Percentiles rank a stretch among this genome's conserved stretches.
These are phyloP conservation scores for Dysphania ambrosioides DNA, from an alignment of 148 eudicot species.

Conservation along the genomic window DNA sequence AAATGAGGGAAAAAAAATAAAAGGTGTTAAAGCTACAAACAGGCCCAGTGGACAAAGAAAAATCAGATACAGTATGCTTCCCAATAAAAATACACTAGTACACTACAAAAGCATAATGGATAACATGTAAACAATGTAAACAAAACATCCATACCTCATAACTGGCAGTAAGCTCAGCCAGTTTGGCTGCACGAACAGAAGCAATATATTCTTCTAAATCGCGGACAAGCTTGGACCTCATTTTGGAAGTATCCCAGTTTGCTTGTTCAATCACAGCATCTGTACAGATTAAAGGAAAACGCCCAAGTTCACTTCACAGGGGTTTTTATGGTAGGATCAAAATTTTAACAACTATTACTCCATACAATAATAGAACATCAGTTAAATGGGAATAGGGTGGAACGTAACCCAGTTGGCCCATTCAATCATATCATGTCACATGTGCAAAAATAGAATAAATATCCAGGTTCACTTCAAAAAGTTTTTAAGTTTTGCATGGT, in stretches of 20 bases:
- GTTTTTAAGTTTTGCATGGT: not conserved
- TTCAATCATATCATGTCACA: conserved; percentile 51
- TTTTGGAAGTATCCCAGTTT: conserved; percentile 81
- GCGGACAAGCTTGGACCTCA: conserved; percentile 67
- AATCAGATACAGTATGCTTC: not conserved
- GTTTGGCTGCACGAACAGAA: conserved; percentile 70
- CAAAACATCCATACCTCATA: too few relatives aligned
- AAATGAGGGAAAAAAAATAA: not conserved
- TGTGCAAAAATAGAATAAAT: conserved; percentile 24
- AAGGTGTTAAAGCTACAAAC: not conserved
- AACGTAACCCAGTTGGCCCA: conserved; percentile 63
- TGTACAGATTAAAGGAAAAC: conserved; percentile 26
- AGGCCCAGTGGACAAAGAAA: not conserved
- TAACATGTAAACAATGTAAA: not conserved
- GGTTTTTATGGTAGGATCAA: not conserved
- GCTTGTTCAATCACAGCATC: conserved; percentile 73
- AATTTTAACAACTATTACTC: not conserved
- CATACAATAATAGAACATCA: not conserved
- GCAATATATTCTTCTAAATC: conserved; percentile 82
- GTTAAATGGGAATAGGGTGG: not conserved
- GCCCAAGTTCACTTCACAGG: not conserved
- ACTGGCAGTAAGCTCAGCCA: conserved; percentile 71
- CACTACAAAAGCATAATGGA: not conserved
- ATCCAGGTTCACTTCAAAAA: not conserved
- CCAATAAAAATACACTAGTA: not conserved